A percentile compares a stretch with the other conserved stretches of the same genome.
Evolutionary conservation across 148 eudicot genomes (phyloP).

Genomic region (Simmondsia chinensis): DNA sequence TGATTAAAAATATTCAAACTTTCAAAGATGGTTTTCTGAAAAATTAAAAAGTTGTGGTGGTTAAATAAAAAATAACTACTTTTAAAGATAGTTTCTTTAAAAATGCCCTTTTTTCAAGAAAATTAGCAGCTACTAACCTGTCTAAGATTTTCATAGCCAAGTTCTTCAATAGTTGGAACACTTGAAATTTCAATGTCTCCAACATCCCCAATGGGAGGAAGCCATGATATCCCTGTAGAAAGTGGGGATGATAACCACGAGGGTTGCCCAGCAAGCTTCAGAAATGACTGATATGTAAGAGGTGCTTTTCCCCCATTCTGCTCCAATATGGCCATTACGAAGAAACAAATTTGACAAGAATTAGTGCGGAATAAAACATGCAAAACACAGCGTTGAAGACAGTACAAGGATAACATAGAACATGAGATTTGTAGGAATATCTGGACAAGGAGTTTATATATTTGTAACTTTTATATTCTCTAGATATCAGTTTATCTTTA

Average conservation of each 20-base stretch:
- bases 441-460: too few species aligned
- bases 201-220: conserved; percentile 53
- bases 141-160: conserved; percentile 52
- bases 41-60: not conserved
- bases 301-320: conserved; percentile 91
- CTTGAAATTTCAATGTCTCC: conserved; percentile 31
- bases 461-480: too few species aligned
- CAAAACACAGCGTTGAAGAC: not conserved
- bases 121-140: conserved; percentile 29
- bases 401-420: too few species aligned
- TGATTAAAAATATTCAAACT: not conserved
- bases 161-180: conserved; percentile 67
- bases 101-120: too few species aligned
- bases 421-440: too few species aligned
- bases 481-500: too few species aligned
- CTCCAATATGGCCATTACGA: not conserved
- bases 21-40: not conserved
- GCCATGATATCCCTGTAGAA: conserved; percentile 26
- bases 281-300: conserved; percentile 59
- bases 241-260: conserved; percentile 53
- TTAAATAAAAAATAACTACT: too few species aligned
- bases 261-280: conserved; percentile 74
- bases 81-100: too few species aligned
- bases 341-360: not conserved
- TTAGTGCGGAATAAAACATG: not conserved